These are phyloP conservation scores for Nephelium lappaceum DNA, from an alignment of 345 rosid genomes.

Conservation along the genomic window DNA sequence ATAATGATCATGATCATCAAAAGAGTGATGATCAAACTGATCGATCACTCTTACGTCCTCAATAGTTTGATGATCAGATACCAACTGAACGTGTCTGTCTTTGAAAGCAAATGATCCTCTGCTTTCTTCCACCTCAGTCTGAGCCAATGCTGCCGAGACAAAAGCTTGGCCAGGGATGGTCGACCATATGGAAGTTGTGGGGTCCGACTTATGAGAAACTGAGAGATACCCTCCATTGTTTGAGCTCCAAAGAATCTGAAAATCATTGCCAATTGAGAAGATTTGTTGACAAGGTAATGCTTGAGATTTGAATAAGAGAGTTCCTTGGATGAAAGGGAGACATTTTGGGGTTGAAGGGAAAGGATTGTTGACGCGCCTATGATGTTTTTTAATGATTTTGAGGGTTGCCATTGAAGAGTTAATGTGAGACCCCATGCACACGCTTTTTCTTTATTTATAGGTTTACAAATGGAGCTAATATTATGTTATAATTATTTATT, in stretches of 20 bases:
- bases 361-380: constrained; percentile 64
- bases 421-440: not conserved
- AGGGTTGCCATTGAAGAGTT: constrained; percentile 34
- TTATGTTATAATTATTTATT: not conserved
- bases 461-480: not conserved
- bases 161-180: constrained; percentile 59
- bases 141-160: constrained; percentile 59
- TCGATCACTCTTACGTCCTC: constrained; percentile 47
- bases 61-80: constrained; percentile 55
- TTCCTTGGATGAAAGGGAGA: constrained; percentile 51
- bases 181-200: constrained; percentile 59
- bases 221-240: constrained; percentile 51
- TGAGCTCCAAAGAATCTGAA: constrained; percentile 57
- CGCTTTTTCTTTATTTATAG: constrained; percentile 9
- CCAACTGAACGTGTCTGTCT: constrained; percentile 37
- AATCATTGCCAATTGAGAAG: constrained; percentile 52
- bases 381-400: constrained; percentile 58
- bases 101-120: constrained; percentile 63
- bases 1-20: constrained; percentile 17
- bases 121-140: constrained; percentile 70
- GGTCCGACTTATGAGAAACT: constrained; percentile 44
- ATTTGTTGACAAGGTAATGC: constrained; percentile 30
- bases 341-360: constrained; percentile 52
- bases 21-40: constrained; percentile 20
- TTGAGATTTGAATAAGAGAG: constrained; percentile 36